Base-by-base conservation (phyloP, 768 basidiomycete genomes). In the Lactarius tabidus region DNA sequence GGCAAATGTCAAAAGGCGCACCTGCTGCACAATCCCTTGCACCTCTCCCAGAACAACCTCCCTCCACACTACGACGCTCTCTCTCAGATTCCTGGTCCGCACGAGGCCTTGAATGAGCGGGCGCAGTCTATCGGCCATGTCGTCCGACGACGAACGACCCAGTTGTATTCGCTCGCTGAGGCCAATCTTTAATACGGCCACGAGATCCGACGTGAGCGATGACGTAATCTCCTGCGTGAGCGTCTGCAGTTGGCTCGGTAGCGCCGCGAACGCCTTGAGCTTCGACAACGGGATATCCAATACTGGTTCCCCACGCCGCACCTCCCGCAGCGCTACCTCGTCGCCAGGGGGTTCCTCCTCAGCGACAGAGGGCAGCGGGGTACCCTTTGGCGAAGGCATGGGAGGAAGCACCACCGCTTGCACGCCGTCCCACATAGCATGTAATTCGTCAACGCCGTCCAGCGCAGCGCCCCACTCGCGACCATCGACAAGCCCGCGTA, bases 391-490 rank as follows among this genome's bases (percentile, higher is more conserved):
- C 17, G 38, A 48, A 28, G 48, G 52, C n/a, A 14, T 29, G 3
- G 3, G 33, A 45, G 31, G 29, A 12, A 39, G 9, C 14, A 29
- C 38, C 14, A 29, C 38, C 6, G 59, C 38, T 20, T 35, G 35
- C 31, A 41, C 53, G 35, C 67, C 64, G 18, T 81, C 75, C 84
- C 87, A 88, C 70, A 90, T 75, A 56, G 75, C 76, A 61, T 88
- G 81, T 66, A 94, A 74, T 57, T 85, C 82, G 56, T 91, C 86
- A 41, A 93, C 82, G 20, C 94, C 80, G 55, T 82, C 83, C 62
- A 98, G 76, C 8, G 94, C 94, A 62, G 91, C 90, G 17, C 85
- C 84, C 90, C 93, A 98, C 69, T 97, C 91, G 0, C 91, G 93
- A 23, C 87, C 87, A 56, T 80, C 81, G n/a, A 95, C 92, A 59